Evolutionary conservation across 306 rosid genomes (phyloP).

Genomic region (Datisca glomerata): DNA sequence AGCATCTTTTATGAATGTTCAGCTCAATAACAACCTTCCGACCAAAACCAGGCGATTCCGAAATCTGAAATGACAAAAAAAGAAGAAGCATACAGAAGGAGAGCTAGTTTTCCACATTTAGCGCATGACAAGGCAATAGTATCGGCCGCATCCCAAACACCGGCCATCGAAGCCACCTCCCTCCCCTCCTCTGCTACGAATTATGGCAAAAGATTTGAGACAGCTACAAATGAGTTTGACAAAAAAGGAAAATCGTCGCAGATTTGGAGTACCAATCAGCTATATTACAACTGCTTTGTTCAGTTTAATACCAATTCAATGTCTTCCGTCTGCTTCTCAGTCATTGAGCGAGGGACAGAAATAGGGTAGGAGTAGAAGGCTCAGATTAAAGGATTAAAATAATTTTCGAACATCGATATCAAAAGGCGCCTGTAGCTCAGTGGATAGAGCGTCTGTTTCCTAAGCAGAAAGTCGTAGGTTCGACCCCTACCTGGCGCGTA

Average conservation of each 20-base stretch:
- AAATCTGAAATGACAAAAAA: background rate
- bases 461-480: conserved; percentile 17
- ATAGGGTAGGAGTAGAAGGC: background rate
- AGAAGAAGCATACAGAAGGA: conserved; percentile 53
- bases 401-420: background rate
- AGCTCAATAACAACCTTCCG: too few relatives aligned
- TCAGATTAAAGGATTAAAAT: background rate
- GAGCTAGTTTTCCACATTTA: conserved; percentile 68
- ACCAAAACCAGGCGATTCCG: too few relatives aligned
- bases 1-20: too few relatives aligned
- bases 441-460: conserved; percentile 18
- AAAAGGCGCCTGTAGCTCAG: conserved; percentile 12
- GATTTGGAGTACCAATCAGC: background rate
- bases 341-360: background rate
- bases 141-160: conserved; percentile 35
- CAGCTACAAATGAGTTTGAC: too few relatives aligned
- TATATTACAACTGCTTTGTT: too few relatives aligned
- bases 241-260: background rate
- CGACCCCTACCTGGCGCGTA: conserved; percentile 13
- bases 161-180: conserved; percentile 31
- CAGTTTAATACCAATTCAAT: too few relatives aligned
- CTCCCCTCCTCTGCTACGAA: conserved; percentile 2
- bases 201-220: background rate
- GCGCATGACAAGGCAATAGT: conserved; percentile 40
- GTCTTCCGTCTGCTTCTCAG: too few relatives aligned